These are phyloP conservation scores for Bassia scoparia DNA, from an alignment of 148 eudicot species.

Conservation along the genomic window DNA sequence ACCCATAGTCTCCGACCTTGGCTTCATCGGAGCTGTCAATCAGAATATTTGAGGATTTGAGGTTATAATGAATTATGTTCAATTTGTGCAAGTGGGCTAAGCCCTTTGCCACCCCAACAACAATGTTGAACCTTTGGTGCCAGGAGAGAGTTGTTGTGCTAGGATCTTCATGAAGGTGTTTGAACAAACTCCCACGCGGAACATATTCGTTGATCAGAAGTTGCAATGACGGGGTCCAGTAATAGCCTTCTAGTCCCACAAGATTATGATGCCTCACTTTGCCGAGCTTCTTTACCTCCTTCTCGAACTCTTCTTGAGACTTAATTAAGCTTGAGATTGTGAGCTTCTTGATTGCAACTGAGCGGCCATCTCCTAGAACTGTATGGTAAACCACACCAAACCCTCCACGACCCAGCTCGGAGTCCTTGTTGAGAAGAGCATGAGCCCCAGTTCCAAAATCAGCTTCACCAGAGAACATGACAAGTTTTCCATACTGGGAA, in stretches of 20 bases:
- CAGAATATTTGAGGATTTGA: constrained; percentile 70
- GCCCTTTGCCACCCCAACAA: constrained; percentile 73
- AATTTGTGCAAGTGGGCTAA: constrained; percentile 66
- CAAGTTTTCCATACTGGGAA: constrained; percentile 80
- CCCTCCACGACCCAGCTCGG: constrained; percentile 82
- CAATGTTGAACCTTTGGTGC: constrained; percentile 64
- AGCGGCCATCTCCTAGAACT: constrained; percentile 56
- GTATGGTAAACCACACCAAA: constrained; percentile 76
- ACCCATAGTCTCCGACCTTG: constrained; percentile 79
- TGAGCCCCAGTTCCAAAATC: constrained; percentile 66
- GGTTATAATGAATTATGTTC: constrained; percentile 72
- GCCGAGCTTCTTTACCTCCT: constrained; percentile 61
- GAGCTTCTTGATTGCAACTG: constrained; percentile 84
- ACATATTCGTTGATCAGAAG: constrained; percentile 67
- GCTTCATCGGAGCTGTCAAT: constrained; percentile 49
- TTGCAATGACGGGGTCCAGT: constrained; percentile 73
- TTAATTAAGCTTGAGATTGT: constrained; percentile 62
- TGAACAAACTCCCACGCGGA: constrained; percentile 56
- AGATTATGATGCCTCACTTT: constrained; percentile 60
- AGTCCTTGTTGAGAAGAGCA: constrained; percentile 64
- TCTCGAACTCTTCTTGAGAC: constrained; percentile 77
- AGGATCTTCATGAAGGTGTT: constrained; percentile 55
- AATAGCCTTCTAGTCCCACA: constrained; percentile 71
- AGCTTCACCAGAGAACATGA: constrained; percentile 82
- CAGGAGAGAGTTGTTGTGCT: constrained; percentile 45